Base-by-base conservation (phyloP, 106 monocot genomes). In the Gastrodia elata region DNA sequence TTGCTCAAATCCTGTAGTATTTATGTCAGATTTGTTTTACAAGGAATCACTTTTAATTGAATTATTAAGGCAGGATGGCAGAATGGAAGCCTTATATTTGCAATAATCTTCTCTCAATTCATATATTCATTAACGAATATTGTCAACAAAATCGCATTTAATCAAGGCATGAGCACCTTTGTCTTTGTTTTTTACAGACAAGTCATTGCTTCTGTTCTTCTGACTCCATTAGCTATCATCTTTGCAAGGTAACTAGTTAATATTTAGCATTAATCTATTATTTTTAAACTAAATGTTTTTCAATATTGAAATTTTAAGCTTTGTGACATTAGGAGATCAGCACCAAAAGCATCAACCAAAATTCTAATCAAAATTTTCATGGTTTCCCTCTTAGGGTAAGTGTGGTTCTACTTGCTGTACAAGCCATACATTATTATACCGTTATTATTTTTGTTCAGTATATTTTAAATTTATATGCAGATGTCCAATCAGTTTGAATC, bases 151-250 rank as follows among this genome's bases (percentile, higher is more conserved):
- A 86, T 71, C 3, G 89, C 86, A 1, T 78, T 89, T 65, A 73
- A 79, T 42, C 55, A 37, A 0, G 86, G 86, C 33, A 56, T 89
- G 71, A 89, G 58, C 74, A 76, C 86, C n/a, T 80, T 72, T 38
- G 77, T 89, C 39, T 83, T 89, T 42, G 75, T 78, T 34, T 89
- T 89, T 79, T 89, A 89, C 26, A 38, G 85, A 16, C 86, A 86
- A 67, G 67, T 76, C 0, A 10, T 78, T 10, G 78, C 86, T 16
- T 13, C 81, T 6, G 2, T 81, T 24, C 18, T 83, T 65, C 32
- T 89, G 36, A 15, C 72, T 18, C 86, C 83, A 2, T 11, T 89
- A 6, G 76, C 83, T 10, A 25, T 83, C 26, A 32, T 77, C n/a
- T 73, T 81, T 32, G 67, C 59, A 42, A 81, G 86, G 89, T 82